Evolutionary conservation across 768 basidiomycete genomes (phyloP).

Genomic region (Guyanaporus albipodus): DNA sequence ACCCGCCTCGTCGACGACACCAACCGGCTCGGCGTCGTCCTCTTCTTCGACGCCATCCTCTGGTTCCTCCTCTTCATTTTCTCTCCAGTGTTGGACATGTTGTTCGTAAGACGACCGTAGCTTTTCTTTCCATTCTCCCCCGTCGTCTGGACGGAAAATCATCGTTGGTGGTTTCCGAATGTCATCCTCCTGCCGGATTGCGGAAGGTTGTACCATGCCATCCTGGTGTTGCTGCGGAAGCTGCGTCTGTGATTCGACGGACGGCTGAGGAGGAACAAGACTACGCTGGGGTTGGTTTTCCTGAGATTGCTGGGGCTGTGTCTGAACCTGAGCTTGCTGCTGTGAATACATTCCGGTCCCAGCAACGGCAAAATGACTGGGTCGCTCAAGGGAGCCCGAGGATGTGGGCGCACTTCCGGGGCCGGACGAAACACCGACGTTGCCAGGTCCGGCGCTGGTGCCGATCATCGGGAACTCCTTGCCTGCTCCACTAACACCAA

Average conservation of each 20-base stretch:
- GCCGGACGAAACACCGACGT: constrained; percentile 48
- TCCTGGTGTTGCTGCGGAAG: constrained; percentile 20
- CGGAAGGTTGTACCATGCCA: constrained; percentile 8
- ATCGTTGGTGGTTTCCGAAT: constrained; percentile 46
- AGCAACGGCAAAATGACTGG: constrained; percentile 33
- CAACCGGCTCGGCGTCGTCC: constrained; percentile 50
- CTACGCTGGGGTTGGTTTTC: constrained; percentile 28
- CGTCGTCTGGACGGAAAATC: constrained; percentile 85
- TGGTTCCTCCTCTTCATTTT: constrained; percentile 54
- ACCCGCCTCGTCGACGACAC: constrained; percentile 60
- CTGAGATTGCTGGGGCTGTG: constrained; percentile 28
- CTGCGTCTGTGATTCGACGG: constrained; percentile 18
- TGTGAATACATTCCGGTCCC: constrained; percentile 42
- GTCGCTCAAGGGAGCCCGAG: constrained; percentile 50
- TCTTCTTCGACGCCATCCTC: constrained; percentile 71
- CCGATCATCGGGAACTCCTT: constrained; percentile 70
- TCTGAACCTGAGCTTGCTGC: constrained; percentile 24
- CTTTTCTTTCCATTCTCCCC: constrained; percentile 83
- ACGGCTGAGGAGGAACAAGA: constrained; percentile 34
- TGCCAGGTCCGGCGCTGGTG: constrained; percentile 28
- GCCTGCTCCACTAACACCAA: constrained; percentile 31
- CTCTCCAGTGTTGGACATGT: constrained; percentile 36
- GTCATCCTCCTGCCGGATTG: constrained; percentile 16
- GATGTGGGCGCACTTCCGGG: constrained; percentile 48
- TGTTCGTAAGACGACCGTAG: constrained; percentile 60